Evolutionary conservation across 495 filamentous ascomycete genomes (phyloP), one percentile per base, ranked within the genome.

Genomic region (Talaromyces liani): DNA sequence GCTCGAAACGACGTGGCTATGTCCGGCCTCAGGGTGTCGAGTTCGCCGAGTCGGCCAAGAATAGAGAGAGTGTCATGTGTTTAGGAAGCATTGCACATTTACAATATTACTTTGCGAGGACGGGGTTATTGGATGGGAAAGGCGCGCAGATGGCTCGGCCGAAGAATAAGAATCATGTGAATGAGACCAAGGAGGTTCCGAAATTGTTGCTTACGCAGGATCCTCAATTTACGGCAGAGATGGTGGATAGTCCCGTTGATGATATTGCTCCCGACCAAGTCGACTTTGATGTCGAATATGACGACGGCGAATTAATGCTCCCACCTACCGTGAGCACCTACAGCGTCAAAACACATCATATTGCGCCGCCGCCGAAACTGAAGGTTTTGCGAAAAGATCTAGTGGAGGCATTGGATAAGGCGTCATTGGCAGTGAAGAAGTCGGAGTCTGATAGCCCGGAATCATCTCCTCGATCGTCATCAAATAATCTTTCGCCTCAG

Each of bases 21-120:
- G 89, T 96, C 73, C 88, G 94, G 59, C 92, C 95, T 0, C 90
- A 93, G 73, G 91, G 88, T 29, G 96, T 90, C 36, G 85, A 91
- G 68, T 98, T 98, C 73, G 89, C 94, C 10, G 88, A 88, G 31
- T 98, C 94, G 36, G 94, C 94, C 59, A 85, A 85, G 66, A 89
- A 91, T 53, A 81, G 94, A 64, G 92, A 98, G 65, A 97, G 92
- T 68, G 94, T 98, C 62, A 87, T 97, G 83, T 96, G 90, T 70
- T 76, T 98, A 65, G 94, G 94, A 25, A 97, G 92, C 71, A 98
- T 98, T 68, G 91, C 93, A 55, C 94, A 98, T 77, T 77, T 98
- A 67, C 94, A 98, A 70, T 97, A 98, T 73, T 98, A 98, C 73
- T 98, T 98, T 73, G 93, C 94, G 41, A 83, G 95, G 58, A 98